These are phyloP conservation scores for Cercophora newfieldiana DNA, from an alignment of 495 filamentous ascomycete species.

Conservation along the genomic window DNA sequence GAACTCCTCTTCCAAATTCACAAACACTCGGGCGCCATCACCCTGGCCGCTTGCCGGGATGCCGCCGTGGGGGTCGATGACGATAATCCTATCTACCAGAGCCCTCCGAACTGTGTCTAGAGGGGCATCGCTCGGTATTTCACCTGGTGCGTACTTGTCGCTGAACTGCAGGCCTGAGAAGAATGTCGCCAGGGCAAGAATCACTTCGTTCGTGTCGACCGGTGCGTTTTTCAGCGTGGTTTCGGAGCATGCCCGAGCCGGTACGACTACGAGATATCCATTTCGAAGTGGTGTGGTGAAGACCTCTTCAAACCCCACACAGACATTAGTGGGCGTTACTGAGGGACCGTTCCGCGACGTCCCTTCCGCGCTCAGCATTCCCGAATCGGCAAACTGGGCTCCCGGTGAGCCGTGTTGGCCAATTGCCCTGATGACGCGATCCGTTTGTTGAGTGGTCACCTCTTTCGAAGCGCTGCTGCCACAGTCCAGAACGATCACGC, in stretches of 20 bases:
- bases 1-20: conserved; percentile 94
- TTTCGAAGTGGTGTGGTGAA: conserved; percentile 69
- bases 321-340: conserved; percentile 31
- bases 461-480: conserved; percentile 30
- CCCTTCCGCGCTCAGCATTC: conserved; percentile 40
- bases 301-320: conserved; percentile 50
- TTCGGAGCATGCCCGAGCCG: conserved; percentile 66
- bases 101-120: conserved; percentile 42
- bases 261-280: conserved; percentile 77
- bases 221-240: conserved; percentile 56
- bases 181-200: conserved; percentile 71
- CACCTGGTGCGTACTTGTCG: conserved; percentile 29
- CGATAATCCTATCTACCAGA: conserved; percentile 79
- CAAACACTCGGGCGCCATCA: conserved; percentile 77
- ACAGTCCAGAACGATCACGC: conserved; percentile 79
- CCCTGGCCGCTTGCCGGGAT: conserved; percentile 70
- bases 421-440: conserved; percentile 73
- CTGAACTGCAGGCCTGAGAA: conserved; percentile 60
- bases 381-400: conserved; percentile 68
- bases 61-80: conserved; percentile 86
- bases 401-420: conserved; percentile 63
- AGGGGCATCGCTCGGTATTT: conserved; percentile 48
- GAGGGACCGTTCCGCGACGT: conserved; percentile 31
- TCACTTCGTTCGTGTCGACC: conserved; percentile 63
- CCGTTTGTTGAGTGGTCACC: conserved; percentile 62